phyloP scores from a whole-genome alignment of 352 stramenopile genomes.

The Phytophthora ramorum region DNA sequence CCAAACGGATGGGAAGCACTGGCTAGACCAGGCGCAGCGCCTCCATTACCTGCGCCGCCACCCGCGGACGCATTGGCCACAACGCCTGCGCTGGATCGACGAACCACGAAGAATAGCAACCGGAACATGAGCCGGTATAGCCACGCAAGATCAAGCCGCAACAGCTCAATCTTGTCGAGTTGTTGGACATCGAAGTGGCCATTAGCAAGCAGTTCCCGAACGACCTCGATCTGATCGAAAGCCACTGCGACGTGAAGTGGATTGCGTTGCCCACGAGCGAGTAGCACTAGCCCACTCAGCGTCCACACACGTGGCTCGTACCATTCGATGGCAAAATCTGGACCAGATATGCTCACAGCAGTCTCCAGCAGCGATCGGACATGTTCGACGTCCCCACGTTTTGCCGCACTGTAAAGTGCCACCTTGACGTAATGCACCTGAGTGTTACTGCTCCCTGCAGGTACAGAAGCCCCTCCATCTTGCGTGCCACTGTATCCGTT shows the following conservation, averaged over 20 bases:
- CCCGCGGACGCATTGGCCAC: constrained; percentile 29
- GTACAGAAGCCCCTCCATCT: constrained; percentile 5
- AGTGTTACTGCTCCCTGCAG: constrained; percentile 27
- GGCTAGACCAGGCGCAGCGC: constrained; percentile 30
- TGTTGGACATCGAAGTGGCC: constrained; percentile 73
- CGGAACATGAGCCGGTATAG: constrained; percentile 76
- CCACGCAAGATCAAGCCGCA: constrained; percentile 72
- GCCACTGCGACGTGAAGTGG: constrained; percentile 78
- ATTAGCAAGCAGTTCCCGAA: constrained; percentile 65
- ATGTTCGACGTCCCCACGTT: constrained; percentile 63
- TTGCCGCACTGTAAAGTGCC: constrained; percentile 67
- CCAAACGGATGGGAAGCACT: constrained; percentile 62
- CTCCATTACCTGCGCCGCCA: constrained; percentile 24
- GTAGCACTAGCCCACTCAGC: constrained; percentile 28
- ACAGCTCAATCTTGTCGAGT: constrained; percentile 77
- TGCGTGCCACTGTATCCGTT: constrained; percentile 8
- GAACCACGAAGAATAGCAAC: constrained; percentile 55
- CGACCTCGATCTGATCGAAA: constrained; percentile 73
- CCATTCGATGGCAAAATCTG: constrained; percentile 73
- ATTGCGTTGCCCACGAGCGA: constrained; percentile 61
- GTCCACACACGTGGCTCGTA: constrained; percentile 47
- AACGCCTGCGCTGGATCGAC: constrained; percentile 34
- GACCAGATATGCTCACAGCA: constrained; percentile 60
- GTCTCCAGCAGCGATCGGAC: constrained; percentile 53
- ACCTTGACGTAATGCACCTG: constrained; percentile 60